phyloP scores from a whole-genome alignment of 768 basidiomycete species.

The Hericium coralloides region DNA sequence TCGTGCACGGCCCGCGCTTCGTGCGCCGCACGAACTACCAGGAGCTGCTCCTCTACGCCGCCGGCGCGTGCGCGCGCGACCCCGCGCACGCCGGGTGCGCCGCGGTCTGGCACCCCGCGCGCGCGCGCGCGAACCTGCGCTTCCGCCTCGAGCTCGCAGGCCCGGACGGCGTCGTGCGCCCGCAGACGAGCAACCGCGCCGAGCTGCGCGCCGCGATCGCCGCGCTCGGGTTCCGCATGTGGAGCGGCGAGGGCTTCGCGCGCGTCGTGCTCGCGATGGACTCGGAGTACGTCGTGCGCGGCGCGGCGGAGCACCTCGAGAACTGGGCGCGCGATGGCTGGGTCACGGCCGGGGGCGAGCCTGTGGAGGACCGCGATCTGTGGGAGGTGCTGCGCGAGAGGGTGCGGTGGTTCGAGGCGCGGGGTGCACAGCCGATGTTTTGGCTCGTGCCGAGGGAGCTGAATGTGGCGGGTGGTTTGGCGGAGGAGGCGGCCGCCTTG shows the following conservation, averaged over 20 bases:
- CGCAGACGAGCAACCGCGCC: slow-evolving; percentile 26
- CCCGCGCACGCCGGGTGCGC: background rate
- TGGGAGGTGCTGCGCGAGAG: slow-evolving; percentile 16
- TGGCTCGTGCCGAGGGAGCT: slow-evolving; percentile 16
- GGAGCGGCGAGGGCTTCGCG: slow-evolving; percentile 20
- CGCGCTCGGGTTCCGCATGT: slow-evolving; percentile 16
- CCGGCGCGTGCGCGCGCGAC: background rate
- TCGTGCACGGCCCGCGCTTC: slow-evolving; percentile 1
- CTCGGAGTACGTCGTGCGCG: slow-evolving; percentile 23
- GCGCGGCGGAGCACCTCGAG: slow-evolving; percentile 16
- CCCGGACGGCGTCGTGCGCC: background rate
- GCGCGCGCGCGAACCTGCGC: background rate
- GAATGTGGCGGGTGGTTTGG: slow-evolving; percentile 13
- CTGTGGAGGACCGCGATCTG: slow-evolving; percentile 18
- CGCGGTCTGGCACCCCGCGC: background rate
- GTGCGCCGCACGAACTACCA: slow-evolving; percentile 2
- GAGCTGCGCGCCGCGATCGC: slow-evolving; percentile 25
- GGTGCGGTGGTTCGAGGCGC: slow-evolving; percentile 11
- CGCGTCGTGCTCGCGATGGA: slow-evolving; percentile 25
- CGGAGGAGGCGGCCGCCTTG: slow-evolving; percentile 8
- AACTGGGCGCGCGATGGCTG: slow-evolving; percentile 20
- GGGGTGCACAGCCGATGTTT: slow-evolving; percentile 16
- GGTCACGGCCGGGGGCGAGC: slow-evolving; percentile 11
- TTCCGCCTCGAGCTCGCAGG: background rate
- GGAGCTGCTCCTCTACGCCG: slow-evolving; percentile 2